Percentiles rank a stretch among this genome's conserved stretches.
phyloP scores from a whole-genome alignment of 176 grass and related monocot species.

The Musa beccarii region DNA sequence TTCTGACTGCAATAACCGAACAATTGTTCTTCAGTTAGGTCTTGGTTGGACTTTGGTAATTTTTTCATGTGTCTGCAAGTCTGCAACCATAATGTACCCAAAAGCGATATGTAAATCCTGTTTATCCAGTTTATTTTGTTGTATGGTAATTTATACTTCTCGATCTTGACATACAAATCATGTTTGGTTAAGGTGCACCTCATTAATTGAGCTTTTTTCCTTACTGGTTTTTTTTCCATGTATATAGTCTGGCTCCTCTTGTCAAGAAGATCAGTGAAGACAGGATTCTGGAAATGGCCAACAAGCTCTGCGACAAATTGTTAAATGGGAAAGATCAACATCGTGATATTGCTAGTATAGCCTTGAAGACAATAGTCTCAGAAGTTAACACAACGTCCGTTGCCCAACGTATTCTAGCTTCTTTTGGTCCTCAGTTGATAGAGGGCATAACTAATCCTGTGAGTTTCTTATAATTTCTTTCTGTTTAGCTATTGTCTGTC shows the following conservation, averaged over 20 bases:
- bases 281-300: conserved; percentile 81
- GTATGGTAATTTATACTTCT: not conserved
- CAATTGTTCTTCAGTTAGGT: not conserved
- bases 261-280: conserved; percentile 90
- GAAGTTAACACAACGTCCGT: conserved; percentile 73
- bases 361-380: conserved; percentile 82
- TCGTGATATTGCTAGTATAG: conserved; percentile 97
- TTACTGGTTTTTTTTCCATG: not conserved
- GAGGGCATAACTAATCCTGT: conserved; percentile 60
- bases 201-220: not conserved
- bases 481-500: not conserved
- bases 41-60: not conserved
- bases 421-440: conserved; percentile 71
- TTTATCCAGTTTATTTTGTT: not conserved
- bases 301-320: conserved; percentile 90
- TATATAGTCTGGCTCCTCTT: conserved; percentile 75
- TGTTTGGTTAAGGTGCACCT: not conserved
- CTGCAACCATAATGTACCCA: not conserved
- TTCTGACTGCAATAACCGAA: not conserved
- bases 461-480: conserved; percentile 20
- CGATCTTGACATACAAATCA: not conserved
- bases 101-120: not conserved
- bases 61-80: not conserved
- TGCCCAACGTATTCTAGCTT: conserved; percentile 80
- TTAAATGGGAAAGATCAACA: conserved; percentile 95